Evolutionary conservation across 78 protist genomes (phyloP).

Genomic region (Chrysochromulina tobinii): DNA sequence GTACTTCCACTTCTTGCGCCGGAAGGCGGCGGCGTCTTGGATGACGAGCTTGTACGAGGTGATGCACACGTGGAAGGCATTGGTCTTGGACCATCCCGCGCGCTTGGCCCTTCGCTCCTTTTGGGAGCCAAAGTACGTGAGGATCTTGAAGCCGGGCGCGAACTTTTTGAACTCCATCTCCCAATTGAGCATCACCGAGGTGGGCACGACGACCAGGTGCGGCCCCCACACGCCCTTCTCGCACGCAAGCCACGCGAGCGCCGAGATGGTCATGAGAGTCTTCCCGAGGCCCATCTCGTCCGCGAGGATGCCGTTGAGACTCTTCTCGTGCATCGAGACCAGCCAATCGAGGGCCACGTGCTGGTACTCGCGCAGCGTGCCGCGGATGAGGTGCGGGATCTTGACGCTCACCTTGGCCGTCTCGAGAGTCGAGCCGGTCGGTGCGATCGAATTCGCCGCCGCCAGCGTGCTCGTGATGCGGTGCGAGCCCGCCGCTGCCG

Average conservation of each 20-base stretch:
- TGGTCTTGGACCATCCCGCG: conserved; percentile 82
- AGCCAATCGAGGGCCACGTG: conserved; percentile 93
- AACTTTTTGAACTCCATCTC: conserved; percentile 91
- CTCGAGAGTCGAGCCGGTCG: conserved; percentile 78
- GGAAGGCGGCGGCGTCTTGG: conserved; percentile 73
- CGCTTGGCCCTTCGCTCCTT: conserved; percentile 81
- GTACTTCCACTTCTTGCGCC: conserved; percentile 83
- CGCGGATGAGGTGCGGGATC: conserved; percentile 76
- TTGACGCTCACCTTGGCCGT: conserved; percentile 65
- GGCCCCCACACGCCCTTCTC: conserved; percentile 89
- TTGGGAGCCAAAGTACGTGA: conserved; percentile 83
- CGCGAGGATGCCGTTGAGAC: conserved; percentile 91
- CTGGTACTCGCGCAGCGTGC: conserved; percentile 87
- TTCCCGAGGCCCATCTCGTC: conserved; percentile 96
- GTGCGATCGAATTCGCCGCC: neutral
- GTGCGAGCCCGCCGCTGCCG: neutral
- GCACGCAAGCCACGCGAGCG: conserved; percentile 89
- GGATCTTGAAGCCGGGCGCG: conserved; percentile 88
- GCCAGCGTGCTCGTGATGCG: neutral
- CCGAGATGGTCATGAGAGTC: conserved; percentile 89
- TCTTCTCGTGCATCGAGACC: conserved; percentile 73
- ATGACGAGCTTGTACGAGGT: conserved; percentile 80
- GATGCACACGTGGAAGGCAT: conserved; percentile 88
- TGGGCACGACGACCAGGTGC: conserved; percentile 91
- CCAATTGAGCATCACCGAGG: conserved; percentile 83